Percentiles rank a stretch among this genome's conserved stretches.
These are phyloP conservation scores for Magnolia kwangsiensis DNA, from an alignment of 164 flowering plant species.

Conservation along the genomic window DNA sequence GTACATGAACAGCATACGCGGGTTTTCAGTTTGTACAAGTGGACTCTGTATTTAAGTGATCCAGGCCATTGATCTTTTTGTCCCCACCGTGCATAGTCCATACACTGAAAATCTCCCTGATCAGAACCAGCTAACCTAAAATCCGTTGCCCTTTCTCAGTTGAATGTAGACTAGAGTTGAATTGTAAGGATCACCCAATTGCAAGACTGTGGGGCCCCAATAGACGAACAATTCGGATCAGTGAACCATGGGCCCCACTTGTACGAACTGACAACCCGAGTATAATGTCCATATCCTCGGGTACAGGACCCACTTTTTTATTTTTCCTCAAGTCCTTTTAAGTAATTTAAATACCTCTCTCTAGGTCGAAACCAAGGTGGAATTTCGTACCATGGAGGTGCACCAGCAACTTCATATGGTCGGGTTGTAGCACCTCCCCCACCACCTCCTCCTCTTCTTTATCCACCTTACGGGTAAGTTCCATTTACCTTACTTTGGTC, in stretches of 20 bases:
- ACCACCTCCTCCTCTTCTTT: constrained; percentile 21
- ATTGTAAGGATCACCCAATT: not conserved
- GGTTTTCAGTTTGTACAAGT: not conserved
- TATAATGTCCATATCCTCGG: not conserved
- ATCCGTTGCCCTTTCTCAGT: not conserved
- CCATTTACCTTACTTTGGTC: not conserved
- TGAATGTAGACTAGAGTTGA: not conserved
- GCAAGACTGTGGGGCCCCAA: not conserved
- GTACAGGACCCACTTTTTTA: not conserved
- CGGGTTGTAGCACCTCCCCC: constrained; percentile 11
- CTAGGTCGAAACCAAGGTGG: constrained; percentile 38
- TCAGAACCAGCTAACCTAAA: not conserved
- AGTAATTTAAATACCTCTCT: not conserved
- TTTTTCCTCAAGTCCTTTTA: not conserved
- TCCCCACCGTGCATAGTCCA: not conserved
- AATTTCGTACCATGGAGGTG: constrained; percentile 33
- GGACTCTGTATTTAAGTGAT: not conserved
- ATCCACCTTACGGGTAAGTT: constrained; percentile 27
- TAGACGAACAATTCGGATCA: not conserved
- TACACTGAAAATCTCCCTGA: not conserved
- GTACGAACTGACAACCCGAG: not conserved
- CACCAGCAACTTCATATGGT: constrained; percentile 6
- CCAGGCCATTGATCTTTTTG: not conserved
- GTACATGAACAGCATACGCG: no score
- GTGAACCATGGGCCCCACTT: not conserved